Conservation (phyloP, 2,329 filamentous ascomycete species). For the Cladosporium sp. region DNA sequence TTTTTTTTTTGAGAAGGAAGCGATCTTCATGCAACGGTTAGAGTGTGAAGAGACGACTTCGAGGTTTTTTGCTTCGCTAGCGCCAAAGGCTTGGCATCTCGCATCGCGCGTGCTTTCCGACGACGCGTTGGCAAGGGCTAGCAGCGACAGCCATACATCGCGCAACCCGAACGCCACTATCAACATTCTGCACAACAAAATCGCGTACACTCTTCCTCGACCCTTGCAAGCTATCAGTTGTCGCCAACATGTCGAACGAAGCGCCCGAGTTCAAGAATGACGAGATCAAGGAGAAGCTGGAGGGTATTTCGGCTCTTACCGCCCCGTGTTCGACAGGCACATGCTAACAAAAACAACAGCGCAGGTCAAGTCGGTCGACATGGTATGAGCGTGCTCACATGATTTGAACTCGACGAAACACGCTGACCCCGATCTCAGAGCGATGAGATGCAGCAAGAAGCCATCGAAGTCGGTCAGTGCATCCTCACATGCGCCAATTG, state of each 20-base stretch:
- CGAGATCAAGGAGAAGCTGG: slow-evolving; percentile 59
- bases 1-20: not conserved
- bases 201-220: not conserved
- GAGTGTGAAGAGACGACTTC: not conserved
- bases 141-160: slow-evolving; percentile 1
- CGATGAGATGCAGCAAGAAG: slow-evolving; percentile 95
- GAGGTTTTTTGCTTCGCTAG: slow-evolving; percentile 5
- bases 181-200: not conserved
- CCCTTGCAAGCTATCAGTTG: not conserved
- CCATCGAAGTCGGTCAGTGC: slow-evolving; percentile 83
- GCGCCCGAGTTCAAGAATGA: slow-evolving; percentile 9
- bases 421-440: slow-evolving; percentile 52
- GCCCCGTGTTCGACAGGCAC: not conserved
- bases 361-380: slow-evolving; percentile 96
- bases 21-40: not conserved
- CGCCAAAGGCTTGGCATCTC: slow-evolving; percentile 1
- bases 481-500: not conserved
- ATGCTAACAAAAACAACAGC: slow-evolving; percentile 48
- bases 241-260: slow-evolving; percentile 9
- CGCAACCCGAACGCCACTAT: not conserved
- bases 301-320: slow-evolving; percentile 48
- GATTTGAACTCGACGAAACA: not conserved
- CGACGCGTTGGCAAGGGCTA: slow-evolving; percentile 1
- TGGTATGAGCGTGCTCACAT: slow-evolving; percentile 55
- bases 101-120: slow-evolving; percentile 1